These are phyloP conservation scores for Lachnellula cervina DNA, from an alignment of 2,329 filamentous ascomycete species.

Conservation along the genomic window DNA sequence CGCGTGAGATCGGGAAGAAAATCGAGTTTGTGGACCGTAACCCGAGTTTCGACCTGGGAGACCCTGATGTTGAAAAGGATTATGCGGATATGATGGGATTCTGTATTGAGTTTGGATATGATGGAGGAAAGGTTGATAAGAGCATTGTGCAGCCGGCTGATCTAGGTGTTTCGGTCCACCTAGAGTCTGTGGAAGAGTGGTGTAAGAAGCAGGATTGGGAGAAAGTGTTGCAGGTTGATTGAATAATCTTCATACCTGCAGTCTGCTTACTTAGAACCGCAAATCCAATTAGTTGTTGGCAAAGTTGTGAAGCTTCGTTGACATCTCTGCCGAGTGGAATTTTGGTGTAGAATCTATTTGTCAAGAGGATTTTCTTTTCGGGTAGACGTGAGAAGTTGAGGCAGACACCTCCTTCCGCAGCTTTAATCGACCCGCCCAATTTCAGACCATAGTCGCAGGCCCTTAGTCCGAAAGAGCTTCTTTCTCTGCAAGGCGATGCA, in stretches of 20 bases:
- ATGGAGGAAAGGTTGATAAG: constrained; percentile 19
- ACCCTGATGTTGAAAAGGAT: constrained; percentile 3
- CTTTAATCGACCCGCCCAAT: no score
- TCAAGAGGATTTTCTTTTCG: no score
- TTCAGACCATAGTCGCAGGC: no score
- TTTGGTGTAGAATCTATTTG: no score
- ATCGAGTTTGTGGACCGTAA: constrained; percentile 1
- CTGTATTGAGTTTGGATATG: constrained; percentile 5
- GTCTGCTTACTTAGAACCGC: no score
- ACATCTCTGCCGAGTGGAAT: no score
- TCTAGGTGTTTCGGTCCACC: constrained; percentile 4
- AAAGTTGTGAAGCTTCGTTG: no score
- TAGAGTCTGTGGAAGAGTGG: constrained; percentile 3
- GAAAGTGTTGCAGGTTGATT: neutral
- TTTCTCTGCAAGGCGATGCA: neutral
- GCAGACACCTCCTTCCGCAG: no score
- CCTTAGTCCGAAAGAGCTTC: no score
- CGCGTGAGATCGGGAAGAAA: neutral
- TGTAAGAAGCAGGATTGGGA: constrained; percentile 6
- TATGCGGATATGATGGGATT: constrained; percentile 2
- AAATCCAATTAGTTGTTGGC: no score
- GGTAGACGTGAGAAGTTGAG: no score
- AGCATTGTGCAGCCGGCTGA: constrained; percentile 4
- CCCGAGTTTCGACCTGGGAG: constrained; percentile 1
- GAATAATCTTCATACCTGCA: neutral